These are phyloP conservation scores for Forsythia suspensa DNA, from an alignment of 257 asterid species.

Conservation along the genomic window DNA sequence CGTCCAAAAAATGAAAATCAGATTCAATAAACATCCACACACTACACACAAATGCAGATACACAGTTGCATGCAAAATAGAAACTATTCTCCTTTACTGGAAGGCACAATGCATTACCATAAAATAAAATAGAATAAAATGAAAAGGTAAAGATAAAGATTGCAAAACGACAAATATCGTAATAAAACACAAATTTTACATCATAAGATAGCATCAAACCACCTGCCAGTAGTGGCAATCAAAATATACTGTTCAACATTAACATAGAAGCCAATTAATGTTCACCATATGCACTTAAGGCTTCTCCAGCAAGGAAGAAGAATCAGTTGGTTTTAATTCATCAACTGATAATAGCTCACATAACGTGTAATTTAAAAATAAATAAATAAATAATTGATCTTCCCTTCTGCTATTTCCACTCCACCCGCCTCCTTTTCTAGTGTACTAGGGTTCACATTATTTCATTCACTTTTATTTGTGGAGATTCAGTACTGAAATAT, in stretches of 20 bases:
- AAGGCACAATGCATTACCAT: neutral
- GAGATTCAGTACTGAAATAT: neutral
- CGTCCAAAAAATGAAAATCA: neutral
- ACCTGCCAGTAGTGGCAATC: neutral
- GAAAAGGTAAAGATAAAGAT: neutral
- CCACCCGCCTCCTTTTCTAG: conserved; percentile 1
- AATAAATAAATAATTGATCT: neutral
- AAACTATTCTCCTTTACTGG: neutral
- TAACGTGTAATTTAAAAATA: neutral
- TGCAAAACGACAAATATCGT: neutral
- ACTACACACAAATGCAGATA: neutral
- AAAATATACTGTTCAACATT: neutral
- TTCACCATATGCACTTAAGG: neutral
- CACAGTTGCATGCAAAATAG: neutral
- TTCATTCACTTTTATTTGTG: neutral
- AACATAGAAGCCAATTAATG: neutral
- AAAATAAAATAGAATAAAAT: neutral
- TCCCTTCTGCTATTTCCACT: conserved; percentile 8
- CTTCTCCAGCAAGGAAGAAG: neutral
- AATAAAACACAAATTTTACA: neutral
- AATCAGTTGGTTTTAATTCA: neutral
- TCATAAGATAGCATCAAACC: neutral
- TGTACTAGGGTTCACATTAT: neutral
- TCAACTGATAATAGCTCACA: conserved; percentile 7
- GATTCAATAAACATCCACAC: neutral